Percentiles rank a stretch among this genome's conserved stretches.
These are phyloP conservation scores for Oropetium thomaeum DNA, from an alignment of 176 grass and related monocot genomes.

Conservation along the genomic window DNA sequence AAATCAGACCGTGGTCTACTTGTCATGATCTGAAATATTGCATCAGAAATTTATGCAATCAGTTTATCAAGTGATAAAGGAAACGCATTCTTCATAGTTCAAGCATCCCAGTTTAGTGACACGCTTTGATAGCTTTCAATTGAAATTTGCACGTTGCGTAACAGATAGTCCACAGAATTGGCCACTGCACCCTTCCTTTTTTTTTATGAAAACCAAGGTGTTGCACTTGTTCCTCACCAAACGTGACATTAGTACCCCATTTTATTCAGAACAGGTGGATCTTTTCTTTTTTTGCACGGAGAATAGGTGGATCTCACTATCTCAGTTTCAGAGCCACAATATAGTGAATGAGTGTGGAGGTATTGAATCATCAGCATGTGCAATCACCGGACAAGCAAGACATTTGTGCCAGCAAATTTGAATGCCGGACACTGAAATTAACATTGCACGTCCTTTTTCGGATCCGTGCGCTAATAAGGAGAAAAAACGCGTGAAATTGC, in stretches of 20 bases:
- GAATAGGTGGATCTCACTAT: too few species aligned
- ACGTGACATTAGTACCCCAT: neutral
- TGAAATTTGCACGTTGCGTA: neutral
- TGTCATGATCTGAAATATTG: constrained; percentile 73
- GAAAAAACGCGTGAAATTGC: neutral
- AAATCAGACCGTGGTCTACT: constrained; percentile 79
- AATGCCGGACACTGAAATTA: neutral
- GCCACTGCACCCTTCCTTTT: neutral
- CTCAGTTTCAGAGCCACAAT: neutral
- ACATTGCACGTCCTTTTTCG: neutral
- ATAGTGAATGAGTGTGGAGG: neutral
- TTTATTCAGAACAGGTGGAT: neutral
- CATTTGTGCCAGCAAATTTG: constrained; percentile 13
- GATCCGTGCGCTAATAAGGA: neutral
- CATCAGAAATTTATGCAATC: neutral
- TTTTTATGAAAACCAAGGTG: constrained; percentile 11
- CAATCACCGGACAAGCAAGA: constrained; percentile 20
- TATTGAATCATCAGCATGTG: constrained; percentile 18
- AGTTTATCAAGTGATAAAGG: neutral
- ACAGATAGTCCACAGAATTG: neutral
- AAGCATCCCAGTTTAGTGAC: neutral
- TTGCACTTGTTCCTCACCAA: constrained; percentile 18
- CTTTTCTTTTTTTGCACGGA: too few species aligned
- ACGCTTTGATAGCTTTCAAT: neutral
- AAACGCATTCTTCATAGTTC: neutral